Evolutionary conservation across 768 basidiomycete genomes (phyloP).

Genomic region (Suillus fuscotomentosus): DNA sequence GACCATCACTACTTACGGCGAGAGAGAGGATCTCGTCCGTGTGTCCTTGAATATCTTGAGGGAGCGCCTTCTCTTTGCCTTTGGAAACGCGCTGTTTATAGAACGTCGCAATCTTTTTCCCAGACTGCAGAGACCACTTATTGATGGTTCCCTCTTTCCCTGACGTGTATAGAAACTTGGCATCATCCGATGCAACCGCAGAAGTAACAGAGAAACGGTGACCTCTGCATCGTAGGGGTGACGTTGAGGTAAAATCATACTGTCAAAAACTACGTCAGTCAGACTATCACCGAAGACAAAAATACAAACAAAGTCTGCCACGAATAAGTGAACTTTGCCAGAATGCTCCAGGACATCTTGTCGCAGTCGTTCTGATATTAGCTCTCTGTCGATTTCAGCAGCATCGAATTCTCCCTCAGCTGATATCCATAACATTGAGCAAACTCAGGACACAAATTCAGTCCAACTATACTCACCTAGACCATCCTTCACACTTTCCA

Average conservation of each 20-base stretch:
- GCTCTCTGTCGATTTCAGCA: slow-evolving; percentile 90
- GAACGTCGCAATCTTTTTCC: slow-evolving; percentile 56
- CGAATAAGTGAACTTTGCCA: slow-evolving; percentile 80
- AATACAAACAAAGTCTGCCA: slow-evolving; percentile 66
- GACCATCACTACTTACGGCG: slow-evolving; percentile 83
- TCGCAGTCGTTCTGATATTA: slow-evolving; percentile 87
- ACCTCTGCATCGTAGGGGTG: slow-evolving; percentile 61
- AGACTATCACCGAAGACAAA: not conserved
- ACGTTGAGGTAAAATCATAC: slow-evolving; percentile 50
- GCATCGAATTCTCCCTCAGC: slow-evolving; percentile 94
- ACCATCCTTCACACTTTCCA: slow-evolving; percentile 79
- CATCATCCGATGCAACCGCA: slow-evolving; percentile 74
- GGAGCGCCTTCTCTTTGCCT: slow-evolving; percentile 56
- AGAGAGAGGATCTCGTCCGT: slow-evolving; percentile 83
- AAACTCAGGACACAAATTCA: slow-evolving; percentile 4
- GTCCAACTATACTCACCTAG: slow-evolving; percentile 44
- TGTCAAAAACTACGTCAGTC: slow-evolving; percentile 21
- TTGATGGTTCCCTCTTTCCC: slow-evolving; percentile 90
- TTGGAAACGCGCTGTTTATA: slow-evolving; percentile 60
- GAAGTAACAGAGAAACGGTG: slow-evolving; percentile 82
- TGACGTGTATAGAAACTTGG: slow-evolving; percentile 76
- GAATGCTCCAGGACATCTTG: slow-evolving; percentile 90
- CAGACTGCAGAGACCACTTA: slow-evolving; percentile 76
- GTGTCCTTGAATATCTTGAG: slow-evolving; percentile 64
- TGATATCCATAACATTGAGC: slow-evolving; percentile 16